phyloP scores from a whole-genome alignment of 257 asterid species.

The Ehretia macrophylla region DNA sequence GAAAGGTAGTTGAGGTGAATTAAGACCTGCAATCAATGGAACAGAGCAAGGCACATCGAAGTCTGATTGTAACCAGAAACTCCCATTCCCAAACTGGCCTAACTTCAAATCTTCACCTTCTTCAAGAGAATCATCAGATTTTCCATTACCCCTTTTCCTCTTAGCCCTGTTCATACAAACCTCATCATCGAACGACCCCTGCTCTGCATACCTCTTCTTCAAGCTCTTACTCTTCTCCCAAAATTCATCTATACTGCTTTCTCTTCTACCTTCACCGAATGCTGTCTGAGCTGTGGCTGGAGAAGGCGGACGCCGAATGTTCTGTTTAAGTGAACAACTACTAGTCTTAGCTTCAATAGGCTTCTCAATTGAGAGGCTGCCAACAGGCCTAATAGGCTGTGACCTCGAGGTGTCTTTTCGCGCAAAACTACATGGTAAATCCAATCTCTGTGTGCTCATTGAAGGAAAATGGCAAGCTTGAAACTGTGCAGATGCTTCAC shows the following conservation, averaged over 20 bases:
- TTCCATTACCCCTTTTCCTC: constrained; percentile 55
- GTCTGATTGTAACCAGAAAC: constrained; percentile 62
- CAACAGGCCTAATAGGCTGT: constrained; percentile 69
- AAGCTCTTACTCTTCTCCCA: constrained; percentile 52
- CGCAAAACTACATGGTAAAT: constrained; percentile 65
- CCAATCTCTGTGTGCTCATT: constrained; percentile 97
- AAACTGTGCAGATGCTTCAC: constrained; percentile 75
- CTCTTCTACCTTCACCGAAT: constrained; percentile 38
- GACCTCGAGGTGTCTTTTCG: constrained; percentile 58
- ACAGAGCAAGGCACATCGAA: constrained; percentile 25
- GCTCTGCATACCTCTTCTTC: constrained; percentile 71
- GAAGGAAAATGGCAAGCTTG: constrained; percentile 83
- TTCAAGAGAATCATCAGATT: constrained; percentile 24
- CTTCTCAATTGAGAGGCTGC: constrained; percentile 55
- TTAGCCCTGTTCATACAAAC: constrained; percentile 40
- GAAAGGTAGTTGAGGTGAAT: constrained; percentile 45
- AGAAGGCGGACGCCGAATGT: constrained; percentile 58
- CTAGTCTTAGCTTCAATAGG: constrained; percentile 48
- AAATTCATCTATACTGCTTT: constrained; percentile 43
- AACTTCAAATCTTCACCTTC: constrained; percentile 46
- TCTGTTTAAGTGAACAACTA: constrained; percentile 62
- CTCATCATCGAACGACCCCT: constrained; percentile 47
- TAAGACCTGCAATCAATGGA: constrained; percentile 22
- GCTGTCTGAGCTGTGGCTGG: constrained; percentile 27
- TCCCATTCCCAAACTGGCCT: constrained; percentile 42